Evolutionary conservation across 2,329 filamentous ascomycete genomes (phyloP), one percentile per base, ranked within the genome.

Genomic region (Blastomyces gilchristii): DNA sequence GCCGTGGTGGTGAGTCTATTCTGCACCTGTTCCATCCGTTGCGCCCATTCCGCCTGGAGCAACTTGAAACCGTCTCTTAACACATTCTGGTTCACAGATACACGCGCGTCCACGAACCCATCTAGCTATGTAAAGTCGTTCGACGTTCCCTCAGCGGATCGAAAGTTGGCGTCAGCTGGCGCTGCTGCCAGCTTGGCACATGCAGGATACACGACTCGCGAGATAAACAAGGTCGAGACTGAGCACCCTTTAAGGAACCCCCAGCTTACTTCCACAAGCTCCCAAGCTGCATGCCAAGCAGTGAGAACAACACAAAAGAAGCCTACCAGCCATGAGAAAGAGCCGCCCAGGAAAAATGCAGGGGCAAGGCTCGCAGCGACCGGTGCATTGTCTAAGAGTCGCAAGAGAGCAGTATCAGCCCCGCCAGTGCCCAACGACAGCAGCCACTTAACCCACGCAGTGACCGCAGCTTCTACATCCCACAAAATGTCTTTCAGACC

Each of bases 211-310:
- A 88, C 85, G 69, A 73, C 83, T 2, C 78, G 84, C 58, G 81
- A 87, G 70, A 80, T 79, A 61, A 80, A 81, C 63, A 84, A 84
- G 57, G 83, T 84, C 2, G 69, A 83, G 64, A 72, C 81, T 31
- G 83, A 83, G 45, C 81, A 84, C 68, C 80, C 84, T 9, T 34
- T 59, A 69, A 83, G 85, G 71, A 83, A 84, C 72, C 85, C 87
- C 4, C 79, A 85, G 63, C 76, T 81, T 63, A 87, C 82, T 70
- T 77, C 83, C 12, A 82, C 85, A 52, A 86, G 87, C 54, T 86
- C 87, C 59, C 89, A 87, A 72, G 88, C 90, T 53, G 90, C 90
- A n/a, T 72, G 89, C 14, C 76, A 88, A 43, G 88, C 89, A 18
- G 57, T 57, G 41, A 63, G 62, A 47, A 6, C 28, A 18, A n/a